Base-by-base conservation (phyloP, 495 filamentous ascomycete genomes). In the Penicillium riverlandense region DNA sequence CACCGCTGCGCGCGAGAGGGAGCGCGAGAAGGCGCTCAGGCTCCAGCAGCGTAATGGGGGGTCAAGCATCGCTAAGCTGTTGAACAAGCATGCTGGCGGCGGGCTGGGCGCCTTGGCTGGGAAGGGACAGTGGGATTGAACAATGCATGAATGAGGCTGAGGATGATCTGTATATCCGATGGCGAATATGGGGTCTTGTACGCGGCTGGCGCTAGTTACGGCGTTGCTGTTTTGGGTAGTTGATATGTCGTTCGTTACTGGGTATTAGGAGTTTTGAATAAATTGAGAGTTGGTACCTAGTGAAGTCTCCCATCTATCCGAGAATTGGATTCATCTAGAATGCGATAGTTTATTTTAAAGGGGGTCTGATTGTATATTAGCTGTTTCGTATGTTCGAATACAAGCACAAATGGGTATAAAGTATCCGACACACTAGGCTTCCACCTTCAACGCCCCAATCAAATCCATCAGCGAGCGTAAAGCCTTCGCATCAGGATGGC, bases 1-100 rank as follows among this genome's bases (percentile, higher is more conserved):
- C 56, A 80, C 86, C 4, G 76, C 88, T 37, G 90, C 84, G 38
- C 80, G 83, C 59, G 85, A 83, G 61, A 74, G 70, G 47, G 78
- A 84, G 66, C 77, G 77, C 47, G 85, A 82, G 67, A 80, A 72
- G 22, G 60, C 65, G 40, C 48, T 85, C 55, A 43, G 82, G 62
- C 47, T 62, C 37, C 58, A 72, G 62, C 56, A 72, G 50, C 72
- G 77, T 58, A 42, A 44, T 32, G 54, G 61, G 7, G 54, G 59
- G 7, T 60, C 66, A 0, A 65, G 62, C 33, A 63, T 69, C 33
- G 50, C 60, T 6, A 60, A 64, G 37, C 44, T 70, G 43, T 37
- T 73, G 50, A 60, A 52, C 8, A 69, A 67, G 48, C 65, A 67
- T 50, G 59, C 58, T 38, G 47, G 49, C 31, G 52, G 55, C 41